A percentile compares a stretch with the other conserved stretches of the same genome.
Evolutionary conservation across 148 eudicot species (phyloP).

Genomic region (Polygonum aviculare): DNA sequence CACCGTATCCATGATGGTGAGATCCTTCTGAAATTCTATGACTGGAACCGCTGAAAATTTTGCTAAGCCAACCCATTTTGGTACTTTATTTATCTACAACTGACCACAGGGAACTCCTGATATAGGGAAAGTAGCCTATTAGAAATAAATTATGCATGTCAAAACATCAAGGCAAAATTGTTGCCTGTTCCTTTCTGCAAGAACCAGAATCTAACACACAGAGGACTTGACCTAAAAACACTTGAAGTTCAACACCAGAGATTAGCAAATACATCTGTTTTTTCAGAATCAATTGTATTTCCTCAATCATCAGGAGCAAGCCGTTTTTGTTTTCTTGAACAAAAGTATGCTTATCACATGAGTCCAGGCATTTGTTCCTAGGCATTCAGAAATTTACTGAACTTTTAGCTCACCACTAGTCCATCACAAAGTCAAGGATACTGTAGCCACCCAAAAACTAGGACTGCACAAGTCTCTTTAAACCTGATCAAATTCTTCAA

Average conservation of each 20-base stretch:
- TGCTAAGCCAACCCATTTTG: slow-evolving; percentile 78
- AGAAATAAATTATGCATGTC: neutral
- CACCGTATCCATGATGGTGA: slow-evolving; percentile 32
- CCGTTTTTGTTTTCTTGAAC: neutral
- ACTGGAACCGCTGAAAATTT: slow-evolving; percentile 63
- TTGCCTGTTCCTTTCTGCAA: neutral
- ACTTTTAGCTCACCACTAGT: too few relatives aligned
- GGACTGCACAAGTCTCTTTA: neutral
- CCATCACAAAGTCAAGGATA: too few relatives aligned
- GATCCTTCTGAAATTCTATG: slow-evolving; percentile 46
- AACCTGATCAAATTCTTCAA: neutral
- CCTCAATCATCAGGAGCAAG: neutral
- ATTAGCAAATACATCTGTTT: neutral
- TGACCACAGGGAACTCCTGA: neutral
- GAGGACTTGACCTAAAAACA: neutral
- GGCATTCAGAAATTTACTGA: neutral
- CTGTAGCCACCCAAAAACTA: neutral
- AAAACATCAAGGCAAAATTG: neutral
- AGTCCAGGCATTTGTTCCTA: neutral
- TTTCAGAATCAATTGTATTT: neutral
- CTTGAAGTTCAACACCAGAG: neutral
- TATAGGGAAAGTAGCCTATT: neutral
- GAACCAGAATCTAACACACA: neutral
- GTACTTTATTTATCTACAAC: neutral
- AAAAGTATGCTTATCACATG: neutral